Evolutionary conservation across 495 filamentous ascomycete species (phyloP).

Genomic region (Lepidopterella palustris): DNA sequence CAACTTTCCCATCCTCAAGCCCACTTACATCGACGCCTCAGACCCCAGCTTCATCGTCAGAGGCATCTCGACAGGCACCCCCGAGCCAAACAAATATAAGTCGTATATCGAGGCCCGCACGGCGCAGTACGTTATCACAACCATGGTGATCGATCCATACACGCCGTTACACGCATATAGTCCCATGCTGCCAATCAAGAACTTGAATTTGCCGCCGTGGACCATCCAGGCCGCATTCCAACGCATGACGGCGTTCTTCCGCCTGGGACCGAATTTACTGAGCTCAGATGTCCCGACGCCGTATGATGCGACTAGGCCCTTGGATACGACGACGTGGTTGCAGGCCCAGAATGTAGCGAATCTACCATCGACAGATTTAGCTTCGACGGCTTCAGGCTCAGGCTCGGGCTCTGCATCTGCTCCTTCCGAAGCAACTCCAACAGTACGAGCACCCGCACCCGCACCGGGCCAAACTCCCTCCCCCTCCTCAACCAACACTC

Average conservation of each 20-base stretch:
- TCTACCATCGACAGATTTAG: neutral
- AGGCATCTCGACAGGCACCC: neutral
- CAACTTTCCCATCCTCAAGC: too few relatives aligned
- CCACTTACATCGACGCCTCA: neutral
- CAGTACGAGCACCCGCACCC: neutral
- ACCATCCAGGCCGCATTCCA: slow-evolving; percentile 39
- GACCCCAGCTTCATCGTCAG: neutral
- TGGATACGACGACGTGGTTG: neutral
- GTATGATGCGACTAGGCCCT: neutral
- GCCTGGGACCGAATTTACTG: neutral
- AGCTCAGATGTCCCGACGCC: neutral
- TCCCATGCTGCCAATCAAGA: slow-evolving; percentile 35
- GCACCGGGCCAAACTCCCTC: neutral
- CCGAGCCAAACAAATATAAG: slow-evolving; percentile 3
- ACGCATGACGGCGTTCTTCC: slow-evolving; percentile 30
- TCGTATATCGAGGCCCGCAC: neutral
- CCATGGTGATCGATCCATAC: slow-evolving; percentile 44
- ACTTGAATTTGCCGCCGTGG: slow-evolving; percentile 41
- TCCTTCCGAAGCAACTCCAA: neutral
- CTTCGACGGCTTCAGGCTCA: too few relatives aligned
- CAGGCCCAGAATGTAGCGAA: neutral
- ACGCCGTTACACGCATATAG: slow-evolving; percentile 39
- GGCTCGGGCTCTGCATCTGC: neutral
- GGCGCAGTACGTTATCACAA: neutral
- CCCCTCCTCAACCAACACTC: too few relatives aligned